These are phyloP conservation scores for Aspergillus bombycis DNA, from an alignment of 2,329 filamentous ascomycete species.

Conservation along the genomic window DNA sequence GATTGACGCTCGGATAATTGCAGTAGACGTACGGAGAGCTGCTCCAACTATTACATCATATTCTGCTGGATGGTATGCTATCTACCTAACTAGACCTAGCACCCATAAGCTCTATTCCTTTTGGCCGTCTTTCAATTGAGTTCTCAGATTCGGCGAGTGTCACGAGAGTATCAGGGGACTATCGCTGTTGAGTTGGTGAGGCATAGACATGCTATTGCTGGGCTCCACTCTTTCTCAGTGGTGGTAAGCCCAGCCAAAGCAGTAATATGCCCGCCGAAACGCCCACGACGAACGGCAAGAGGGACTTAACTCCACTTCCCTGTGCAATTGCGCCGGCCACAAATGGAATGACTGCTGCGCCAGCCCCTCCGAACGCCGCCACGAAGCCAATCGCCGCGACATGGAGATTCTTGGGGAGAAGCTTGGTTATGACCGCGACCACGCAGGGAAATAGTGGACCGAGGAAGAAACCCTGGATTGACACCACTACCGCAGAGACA, in stretches of 20 bases:
- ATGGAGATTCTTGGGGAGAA: conserved; percentile 73
- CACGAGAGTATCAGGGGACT: not conserved
- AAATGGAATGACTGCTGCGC: conserved; percentile 56
- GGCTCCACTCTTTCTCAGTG: not conserved
- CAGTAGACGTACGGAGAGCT: not conserved
- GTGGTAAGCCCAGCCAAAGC: conserved; percentile 48
- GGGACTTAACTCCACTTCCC: conserved; percentile 58
- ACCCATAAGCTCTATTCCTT: not conserved
- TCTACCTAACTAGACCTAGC: not conserved
- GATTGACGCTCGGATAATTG: not conserved
- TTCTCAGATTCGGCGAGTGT: not conserved
- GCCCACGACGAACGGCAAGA: conserved; percentile 57
- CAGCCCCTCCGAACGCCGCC: conserved; percentile 73
- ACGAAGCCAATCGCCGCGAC: conserved; percentile 80
- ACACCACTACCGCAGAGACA: conserved; percentile 72
- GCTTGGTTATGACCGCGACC: conserved; percentile 71
- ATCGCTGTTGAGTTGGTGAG: too few relatives aligned
- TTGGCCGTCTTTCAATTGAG: not conserved
- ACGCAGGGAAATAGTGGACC: conserved; percentile 79
- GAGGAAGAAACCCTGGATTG: conserved; percentile 75
- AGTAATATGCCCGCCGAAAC: conserved; percentile 52
- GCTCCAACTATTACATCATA: not conserved
- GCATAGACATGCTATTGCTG: not conserved
- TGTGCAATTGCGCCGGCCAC: conserved; percentile 52
- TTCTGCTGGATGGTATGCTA: not conserved